Conservation (phyloP, 768 basidiomycete genomes). For the Termitomyces sp. region DNA sequence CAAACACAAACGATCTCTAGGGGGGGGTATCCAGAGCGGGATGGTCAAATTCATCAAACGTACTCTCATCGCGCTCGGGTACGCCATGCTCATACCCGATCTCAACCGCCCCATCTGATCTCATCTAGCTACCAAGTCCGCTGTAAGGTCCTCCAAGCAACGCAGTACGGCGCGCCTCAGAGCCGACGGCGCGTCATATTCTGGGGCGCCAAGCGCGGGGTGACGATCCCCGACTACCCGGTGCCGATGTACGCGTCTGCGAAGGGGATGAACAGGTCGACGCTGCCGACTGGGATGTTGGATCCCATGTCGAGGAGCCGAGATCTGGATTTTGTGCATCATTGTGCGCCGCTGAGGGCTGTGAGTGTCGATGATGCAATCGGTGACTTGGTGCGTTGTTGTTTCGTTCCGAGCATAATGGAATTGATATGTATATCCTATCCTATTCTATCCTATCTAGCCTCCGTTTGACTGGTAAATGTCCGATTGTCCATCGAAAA, state of each 20-base stretch:
- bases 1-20: constrained; percentile 21
- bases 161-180: constrained; percentile 71
- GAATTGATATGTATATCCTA: no score
- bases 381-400: constrained; percentile 53
- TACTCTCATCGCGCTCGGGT: constrained; percentile 61
- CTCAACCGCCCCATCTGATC: no score
- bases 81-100: no score
- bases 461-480: constrained; percentile 76
- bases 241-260: constrained; percentile 53
- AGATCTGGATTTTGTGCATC: constrained; percentile 31
- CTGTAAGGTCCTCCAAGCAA: constrained; percentile 62
- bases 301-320: constrained; percentile 39
- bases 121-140: constrained; percentile 72
- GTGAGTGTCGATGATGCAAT: constrained; percentile 65
- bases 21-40: constrained; percentile 43
- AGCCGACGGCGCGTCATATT: constrained; percentile 63
- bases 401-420: not conserved
- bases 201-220: constrained; percentile 54
- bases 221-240: constrained; percentile 57
- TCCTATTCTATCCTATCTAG: no score
- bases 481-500: no score
- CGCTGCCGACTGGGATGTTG: constrained; percentile 40
- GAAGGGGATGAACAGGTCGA: constrained; percentile 24
- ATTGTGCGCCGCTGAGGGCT: constrained; percentile 55
- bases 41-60: constrained; percentile 65